A percentile compares a stretch with the other conserved stretches of the same genome.
Evolutionary conservation across 2,329 filamentous ascomycete genomes (phyloP).

Genomic region (Colletotrichum sp.): DNA sequence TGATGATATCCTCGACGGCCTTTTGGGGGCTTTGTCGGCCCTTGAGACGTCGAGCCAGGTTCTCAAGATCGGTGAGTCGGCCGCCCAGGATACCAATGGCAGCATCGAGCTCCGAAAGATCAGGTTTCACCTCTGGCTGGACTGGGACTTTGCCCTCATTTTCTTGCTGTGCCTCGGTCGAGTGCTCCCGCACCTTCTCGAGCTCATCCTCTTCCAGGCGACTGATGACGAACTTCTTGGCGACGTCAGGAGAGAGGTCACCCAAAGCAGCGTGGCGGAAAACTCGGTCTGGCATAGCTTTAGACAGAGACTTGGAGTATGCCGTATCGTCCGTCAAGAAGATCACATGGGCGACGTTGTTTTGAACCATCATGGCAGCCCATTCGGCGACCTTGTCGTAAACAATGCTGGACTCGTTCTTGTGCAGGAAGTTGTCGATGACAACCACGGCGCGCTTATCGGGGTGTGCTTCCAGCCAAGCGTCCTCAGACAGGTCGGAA

Average conservation of each 20-base stretch:
- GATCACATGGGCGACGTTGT: conserved; percentile 91
- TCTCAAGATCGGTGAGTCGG: conserved; percentile 93
- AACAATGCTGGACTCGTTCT: conserved; percentile 69
- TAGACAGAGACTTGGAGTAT: conserved; percentile 85
- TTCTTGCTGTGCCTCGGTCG: conserved; percentile 30
- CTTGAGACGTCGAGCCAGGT: conserved; percentile 87
- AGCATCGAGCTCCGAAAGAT: conserved; percentile 76
- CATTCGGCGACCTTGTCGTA: conserved; percentile 87
- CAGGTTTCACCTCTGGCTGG: conserved; percentile 31
- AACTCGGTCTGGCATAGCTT: conserved; percentile 87
- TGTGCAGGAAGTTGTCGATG: conserved; percentile 90
- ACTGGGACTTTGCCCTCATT: conserved; percentile 28
- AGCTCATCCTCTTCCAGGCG: conserved; percentile 66
- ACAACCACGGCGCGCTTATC: conserved; percentile 84
- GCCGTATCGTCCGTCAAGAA: conserved; percentile 91
- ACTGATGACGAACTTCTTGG: conserved; percentile 87
- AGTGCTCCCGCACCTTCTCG: conserved; percentile 15
- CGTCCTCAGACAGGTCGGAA: conserved; percentile 75
- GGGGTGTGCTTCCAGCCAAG: conserved; percentile 88
- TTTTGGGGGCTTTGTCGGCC: conserved; percentile 81
- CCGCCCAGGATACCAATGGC: conserved; percentile 86
- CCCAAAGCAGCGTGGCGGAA: conserved; percentile 87
- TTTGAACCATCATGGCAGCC: conserved; percentile 84
- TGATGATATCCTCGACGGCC: conserved; percentile 87
- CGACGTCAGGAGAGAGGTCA: conserved; percentile 84